Conservation (phyloP, 352 stramenopile genomes). For the Globisporangium parvum region DNA sequence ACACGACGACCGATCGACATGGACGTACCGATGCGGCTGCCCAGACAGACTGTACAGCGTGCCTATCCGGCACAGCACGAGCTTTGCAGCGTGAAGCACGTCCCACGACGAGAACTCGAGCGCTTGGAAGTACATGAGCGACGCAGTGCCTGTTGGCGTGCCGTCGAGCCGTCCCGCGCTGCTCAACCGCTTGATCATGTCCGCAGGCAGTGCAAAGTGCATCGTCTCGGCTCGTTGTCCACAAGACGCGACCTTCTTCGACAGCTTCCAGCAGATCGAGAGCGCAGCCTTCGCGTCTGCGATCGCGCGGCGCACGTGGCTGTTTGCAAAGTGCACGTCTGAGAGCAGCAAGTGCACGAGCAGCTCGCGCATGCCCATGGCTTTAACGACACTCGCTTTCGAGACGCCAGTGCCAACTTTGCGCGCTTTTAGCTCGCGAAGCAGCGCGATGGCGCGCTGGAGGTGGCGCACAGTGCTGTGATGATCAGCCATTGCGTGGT, state of each 20-base stretch:
- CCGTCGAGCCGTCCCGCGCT: conserved; percentile 1
- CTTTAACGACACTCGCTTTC: conserved; percentile 20
- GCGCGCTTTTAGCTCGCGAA: conserved; percentile 10
- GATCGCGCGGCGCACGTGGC: conserved; percentile 34
- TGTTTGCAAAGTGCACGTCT: conserved; percentile 48
- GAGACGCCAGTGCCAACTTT: neutral
- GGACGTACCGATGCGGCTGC: conserved; percentile 42
- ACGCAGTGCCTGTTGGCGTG: conserved; percentile 9
- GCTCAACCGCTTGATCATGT: conserved; percentile 15
- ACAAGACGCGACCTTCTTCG: conserved; percentile 30
- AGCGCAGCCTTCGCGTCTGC: conserved; percentile 50
- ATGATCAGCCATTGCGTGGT: conserved; percentile 7
- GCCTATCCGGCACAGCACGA: conserved; percentile 55
- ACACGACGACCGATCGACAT: neutral
- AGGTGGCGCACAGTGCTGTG: conserved; percentile 23
- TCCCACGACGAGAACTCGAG: conserved; percentile 74
- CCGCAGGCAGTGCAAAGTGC: conserved; percentile 35
- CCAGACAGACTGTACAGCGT: conserved; percentile 42
- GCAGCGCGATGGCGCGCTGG: conserved; percentile 3
- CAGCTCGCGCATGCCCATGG: conserved; percentile 44
- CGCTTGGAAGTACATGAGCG: conserved; percentile 52
- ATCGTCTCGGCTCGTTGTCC: conserved; percentile 8
- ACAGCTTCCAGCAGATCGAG: conserved; percentile 63
- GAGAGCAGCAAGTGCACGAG: conserved; percentile 43
- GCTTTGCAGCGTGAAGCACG: conserved; percentile 44